A percentile compares a stretch with the other conserved stretches of the same genome.
phyloP scores from a whole-genome alignment of 2,329 filamentous ascomycete genomes.

The Sporothrix curviconia region DNA sequence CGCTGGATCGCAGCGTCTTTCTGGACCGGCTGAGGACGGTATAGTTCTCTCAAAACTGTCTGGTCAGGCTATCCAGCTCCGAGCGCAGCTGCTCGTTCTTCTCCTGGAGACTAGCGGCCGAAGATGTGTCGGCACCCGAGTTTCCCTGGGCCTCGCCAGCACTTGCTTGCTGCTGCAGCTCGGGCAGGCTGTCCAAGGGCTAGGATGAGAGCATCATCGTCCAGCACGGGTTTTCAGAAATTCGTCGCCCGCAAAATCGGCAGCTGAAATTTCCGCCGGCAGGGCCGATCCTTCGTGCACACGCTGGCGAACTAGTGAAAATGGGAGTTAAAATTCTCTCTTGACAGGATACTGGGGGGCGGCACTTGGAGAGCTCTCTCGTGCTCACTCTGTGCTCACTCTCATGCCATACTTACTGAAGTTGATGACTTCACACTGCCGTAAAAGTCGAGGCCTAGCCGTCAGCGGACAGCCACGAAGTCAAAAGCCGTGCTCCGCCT shows the following conservation, averaged over 20 bases:
- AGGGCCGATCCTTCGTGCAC: constrained; percentile 39
- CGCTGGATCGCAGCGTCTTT: constrained; percentile 61
- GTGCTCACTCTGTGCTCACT: too few relatives aligned
- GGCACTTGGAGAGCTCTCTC: too few relatives aligned
- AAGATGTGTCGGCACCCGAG: not conserved
- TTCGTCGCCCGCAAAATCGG: constrained; percentile 66
- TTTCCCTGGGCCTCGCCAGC: constrained; percentile 25
- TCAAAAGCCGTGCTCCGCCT: constrained; percentile 60
- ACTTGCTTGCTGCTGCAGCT: constrained; percentile 26
- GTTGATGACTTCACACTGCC: constrained; percentile 70
- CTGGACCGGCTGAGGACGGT: constrained; percentile 57
- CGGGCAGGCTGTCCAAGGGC: constrained; percentile 71
- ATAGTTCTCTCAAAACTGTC: constrained; percentile 61
- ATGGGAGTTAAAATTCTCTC: not conserved
- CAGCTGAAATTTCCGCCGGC: constrained; percentile 52
- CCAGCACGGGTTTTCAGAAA: constrained; percentile 77
- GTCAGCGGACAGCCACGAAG: constrained; percentile 53
- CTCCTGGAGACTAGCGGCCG: constrained; percentile 30
- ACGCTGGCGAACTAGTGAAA: constrained; percentile 41
- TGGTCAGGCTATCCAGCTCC: constrained; percentile 51
- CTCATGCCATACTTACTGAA: constrained; percentile 38
- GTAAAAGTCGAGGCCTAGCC: constrained; percentile 61
- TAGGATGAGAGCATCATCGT: constrained; percentile 85
- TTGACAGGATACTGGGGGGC: too few relatives aligned
- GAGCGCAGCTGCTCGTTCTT: constrained; percentile 53